Evolutionary conservation across 176 grass and related monocot species (phyloP), one percentile per base, ranked within the genome.

Genomic region (maize (Zea mays)): DNA sequence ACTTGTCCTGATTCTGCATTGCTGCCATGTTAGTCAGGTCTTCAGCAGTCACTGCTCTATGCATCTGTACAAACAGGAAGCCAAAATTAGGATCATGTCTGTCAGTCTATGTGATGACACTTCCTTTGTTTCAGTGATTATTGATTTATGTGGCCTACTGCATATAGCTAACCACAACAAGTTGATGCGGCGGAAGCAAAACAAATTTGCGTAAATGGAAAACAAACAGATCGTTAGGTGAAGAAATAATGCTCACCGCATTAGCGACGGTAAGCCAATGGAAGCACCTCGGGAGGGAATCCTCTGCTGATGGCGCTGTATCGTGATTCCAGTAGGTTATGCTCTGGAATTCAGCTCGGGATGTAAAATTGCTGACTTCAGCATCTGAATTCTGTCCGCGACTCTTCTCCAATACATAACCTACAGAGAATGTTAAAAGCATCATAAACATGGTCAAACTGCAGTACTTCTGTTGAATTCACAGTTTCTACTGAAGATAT

Each of bases 241-340:
- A 68, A 68, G 17, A 38, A 39, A 12, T 75, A 15, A n/a, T 41
- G 89, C 96, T 90, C 27, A 98, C 96, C 4, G 92, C 87, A 90
- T 88, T 73, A 64, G 96, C 86, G 79, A 98, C 79, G 10, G 87
- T 82, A 78, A 98, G 79, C 89, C 87, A 98, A 48, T 98, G 96
- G 77, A 98, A 94, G 87, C 87, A 86, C 20, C 85, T 81, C 2
- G 85, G 67, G 61, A 98, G 85, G 33, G 92, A 76, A 92, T 98
- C 96, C 65, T 98, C 96, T 16, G 77, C 68, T 14, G 87, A 99
- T 80, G 96, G 94, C 27, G 83, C 40, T 58, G 72, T 83, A n/a
- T 99, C 96, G 82, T 99, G 92, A 49, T 92, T 95, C 96, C 96
- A 95, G 80, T 92, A 92, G 17, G 92, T 99, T 67, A 95, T 81